Percentiles rank a stretch among this genome's conserved stretches.
These are phyloP conservation scores for Nannizzia gypsea DNA, from an alignment of 2,329 filamentous ascomycete species.

Conservation along the genomic window DNA sequence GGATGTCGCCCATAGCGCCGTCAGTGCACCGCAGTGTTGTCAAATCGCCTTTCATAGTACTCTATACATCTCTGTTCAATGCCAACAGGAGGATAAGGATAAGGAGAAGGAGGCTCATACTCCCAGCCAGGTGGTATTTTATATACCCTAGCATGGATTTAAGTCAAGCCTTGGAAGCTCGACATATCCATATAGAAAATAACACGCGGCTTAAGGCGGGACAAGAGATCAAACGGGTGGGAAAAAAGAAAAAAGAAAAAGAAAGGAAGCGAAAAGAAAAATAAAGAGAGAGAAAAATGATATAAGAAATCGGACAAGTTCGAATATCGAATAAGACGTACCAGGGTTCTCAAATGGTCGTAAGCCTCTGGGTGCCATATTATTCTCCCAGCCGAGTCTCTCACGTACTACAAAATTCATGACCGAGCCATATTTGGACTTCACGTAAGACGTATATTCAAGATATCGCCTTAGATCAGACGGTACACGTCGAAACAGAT, in stretches of 20 bases:
- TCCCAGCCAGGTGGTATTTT: neutral
- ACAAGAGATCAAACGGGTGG: neutral
- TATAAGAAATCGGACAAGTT: neutral
- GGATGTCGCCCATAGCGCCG: neutral
- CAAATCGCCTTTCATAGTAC: neutral
- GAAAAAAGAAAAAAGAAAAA: too few relatives aligned
- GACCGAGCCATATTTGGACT: slow-evolving; percentile 43
- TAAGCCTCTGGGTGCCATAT: slow-evolving; percentile 18
- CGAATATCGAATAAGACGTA: slow-evolving; percentile 16
- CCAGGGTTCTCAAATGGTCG: slow-evolving; percentile 32
- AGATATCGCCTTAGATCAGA: slow-evolving; percentile 49
- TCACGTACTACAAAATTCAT: slow-evolving; percentile 45
- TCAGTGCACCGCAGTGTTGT: neutral
- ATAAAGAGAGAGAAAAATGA: neutral
- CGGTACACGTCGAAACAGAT: slow-evolving; percentile 59
- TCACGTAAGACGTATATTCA: slow-evolving; percentile 45
- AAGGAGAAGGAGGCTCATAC: neutral
- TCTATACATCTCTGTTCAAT: neutral
- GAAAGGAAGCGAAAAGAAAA: too few relatives aligned
- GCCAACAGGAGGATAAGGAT: too few relatives aligned
- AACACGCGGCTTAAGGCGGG: neutral
- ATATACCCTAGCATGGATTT: too few relatives aligned
- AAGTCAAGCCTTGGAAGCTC: too few relatives aligned
- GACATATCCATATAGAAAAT: neutral
- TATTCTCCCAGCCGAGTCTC: slow-evolving; percentile 41